A percentile compares a stretch with the other conserved stretches of the same genome.
Conservation (phyloP, 352 stramenopile species). For the Globisporangium nodosum region DNA sequence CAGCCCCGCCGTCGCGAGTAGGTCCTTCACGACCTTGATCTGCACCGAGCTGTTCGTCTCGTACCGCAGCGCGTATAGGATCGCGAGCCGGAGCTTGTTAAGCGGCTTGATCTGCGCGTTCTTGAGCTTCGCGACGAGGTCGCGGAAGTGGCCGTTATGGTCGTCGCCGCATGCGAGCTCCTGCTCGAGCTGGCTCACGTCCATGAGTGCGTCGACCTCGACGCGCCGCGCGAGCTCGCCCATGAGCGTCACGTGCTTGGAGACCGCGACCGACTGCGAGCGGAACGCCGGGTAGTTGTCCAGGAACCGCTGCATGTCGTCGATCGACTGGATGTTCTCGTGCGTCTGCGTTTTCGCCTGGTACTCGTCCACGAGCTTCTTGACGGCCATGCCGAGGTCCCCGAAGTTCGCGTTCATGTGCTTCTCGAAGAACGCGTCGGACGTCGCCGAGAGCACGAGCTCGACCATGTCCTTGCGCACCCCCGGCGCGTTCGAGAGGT, state of each 20-base stretch:
- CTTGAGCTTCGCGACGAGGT: slow-evolving; percentile 79
- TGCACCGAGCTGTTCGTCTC: slow-evolving; percentile 88
- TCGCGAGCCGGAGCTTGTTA: slow-evolving; percentile 97
- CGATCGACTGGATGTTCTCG: slow-evolving; percentile 86
- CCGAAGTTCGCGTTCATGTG: slow-evolving; percentile 99
- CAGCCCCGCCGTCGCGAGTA: slow-evolving; percentile 41
- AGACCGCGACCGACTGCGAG: slow-evolving; percentile 95
- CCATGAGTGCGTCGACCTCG: slow-evolving; percentile 95
- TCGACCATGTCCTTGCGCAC: slow-evolving; percentile 97
- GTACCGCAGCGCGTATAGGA: slow-evolving; percentile 98
- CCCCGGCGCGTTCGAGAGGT: slow-evolving; percentile 92
- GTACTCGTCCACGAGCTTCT: slow-evolving; percentile 93
- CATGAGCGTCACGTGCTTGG: slow-evolving; percentile 99
- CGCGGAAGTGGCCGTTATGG: slow-evolving; percentile 77
- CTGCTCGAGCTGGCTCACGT: slow-evolving; percentile 97
- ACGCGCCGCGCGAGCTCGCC: slow-evolving; percentile 96
- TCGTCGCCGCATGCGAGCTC: slow-evolving; percentile 84
- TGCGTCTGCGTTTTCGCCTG: slow-evolving; percentile 79
- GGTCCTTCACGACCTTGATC: slow-evolving; percentile 75
- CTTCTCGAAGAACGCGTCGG: slow-evolving; percentile 95
- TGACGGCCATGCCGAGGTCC: slow-evolving; percentile 93
- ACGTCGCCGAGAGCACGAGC: slow-evolving; percentile 93
- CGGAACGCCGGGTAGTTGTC: slow-evolving; percentile 96
- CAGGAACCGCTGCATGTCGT: slow-evolving; percentile 99
- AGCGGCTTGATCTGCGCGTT: slow-evolving; percentile 88